A percentile compares a stretch with the other conserved stretches of the same genome.
These are phyloP conservation scores for Ogataea trehalophila DNA, from an alignment of 805 yeast genomes.

Conservation along the genomic window DNA sequence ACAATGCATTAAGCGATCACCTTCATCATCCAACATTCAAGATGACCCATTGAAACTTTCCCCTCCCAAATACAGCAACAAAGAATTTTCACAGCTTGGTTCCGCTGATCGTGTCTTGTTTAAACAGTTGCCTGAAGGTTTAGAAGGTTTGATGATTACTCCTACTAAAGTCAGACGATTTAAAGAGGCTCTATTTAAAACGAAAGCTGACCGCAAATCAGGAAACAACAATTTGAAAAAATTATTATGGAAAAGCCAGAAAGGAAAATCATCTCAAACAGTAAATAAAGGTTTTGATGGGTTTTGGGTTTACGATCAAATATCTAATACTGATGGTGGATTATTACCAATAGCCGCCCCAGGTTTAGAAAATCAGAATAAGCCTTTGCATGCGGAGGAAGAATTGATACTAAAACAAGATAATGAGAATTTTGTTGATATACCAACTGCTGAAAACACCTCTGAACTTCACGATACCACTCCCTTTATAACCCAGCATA, in stretches of 20 bases:
- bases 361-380: no score
- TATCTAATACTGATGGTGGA: no score
- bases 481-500: no score
- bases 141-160: slow-evolving; percentile 17
- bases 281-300: no score
- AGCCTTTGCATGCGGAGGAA: no score
- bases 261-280: slow-evolving; percentile 1
- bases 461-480: no score
- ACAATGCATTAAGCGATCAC: not conserved
- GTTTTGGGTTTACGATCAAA: no score
- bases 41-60: slow-evolving; percentile 16
- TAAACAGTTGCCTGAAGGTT: slow-evolving; percentile 10
- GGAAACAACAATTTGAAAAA: slow-evolving; percentile 15
- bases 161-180: slow-evolving; percentile 25
- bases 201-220: slow-evolving; percentile 7
- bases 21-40: slow-evolving; percentile 1
- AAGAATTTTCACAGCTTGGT: slow-evolving; percentile 9
- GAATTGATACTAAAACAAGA: no score
- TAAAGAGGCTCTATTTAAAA: slow-evolving; percentile 18
- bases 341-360: no score
- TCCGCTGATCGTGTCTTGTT: slow-evolving; percentile 3
- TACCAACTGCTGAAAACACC: no score
- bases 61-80: slow-evolving; percentile 11
- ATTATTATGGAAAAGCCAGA: slow-evolving; percentile 12
- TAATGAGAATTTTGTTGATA: no score